Percentiles rank a stretch among this genome's conserved stretches.
These are phyloP conservation scores for Chytriomyces confervae DNA, from an alignment of 192 early-diverging fungal genomes.

Conservation along the genomic window DNA sequence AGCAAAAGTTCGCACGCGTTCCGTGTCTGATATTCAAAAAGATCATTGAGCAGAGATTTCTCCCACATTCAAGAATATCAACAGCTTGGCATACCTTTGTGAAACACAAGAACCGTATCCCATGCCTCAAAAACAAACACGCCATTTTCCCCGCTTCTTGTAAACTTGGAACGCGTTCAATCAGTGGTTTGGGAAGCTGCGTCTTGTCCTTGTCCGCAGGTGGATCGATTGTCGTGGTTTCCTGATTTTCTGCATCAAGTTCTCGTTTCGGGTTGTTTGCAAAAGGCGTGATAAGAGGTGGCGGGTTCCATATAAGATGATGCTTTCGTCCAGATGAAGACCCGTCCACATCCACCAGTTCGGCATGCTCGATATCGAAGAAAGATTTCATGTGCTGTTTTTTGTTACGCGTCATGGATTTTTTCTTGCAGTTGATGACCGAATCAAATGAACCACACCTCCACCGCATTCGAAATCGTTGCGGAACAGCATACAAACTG, in stretches of 20 bases:
- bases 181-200: background rate
- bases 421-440: background rate
- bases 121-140: constrained; percentile 10
- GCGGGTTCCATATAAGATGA: constrained; percentile 52
- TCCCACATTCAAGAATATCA: background rate
- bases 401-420: background rate
- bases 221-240: background rate
- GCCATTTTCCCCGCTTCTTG: constrained; percentile 18
- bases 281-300: background rate
- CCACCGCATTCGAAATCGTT: constrained; percentile 67
- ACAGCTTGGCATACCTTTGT: constrained; percentile 35
- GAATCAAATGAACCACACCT: constrained; percentile 22
- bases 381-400: constrained; percentile 46
- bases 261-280: background rate
- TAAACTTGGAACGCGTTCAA: constrained; percentile 7
- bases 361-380: constrained; percentile 40
- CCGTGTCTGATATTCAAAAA: constrained; percentile 57
- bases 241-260: background rate
- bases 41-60: background rate
- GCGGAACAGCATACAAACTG: constrained; percentile 77
- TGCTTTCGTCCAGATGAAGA: constrained; percentile 49
- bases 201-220: background rate
- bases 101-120: constrained; percentile 46
- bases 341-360: constrained; percentile 38
- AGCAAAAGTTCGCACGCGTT: constrained; percentile 57